Base-by-base conservation (phyloP, 2,329 filamentous ascomycete genomes). In the Aspergillus sp. region DNA sequence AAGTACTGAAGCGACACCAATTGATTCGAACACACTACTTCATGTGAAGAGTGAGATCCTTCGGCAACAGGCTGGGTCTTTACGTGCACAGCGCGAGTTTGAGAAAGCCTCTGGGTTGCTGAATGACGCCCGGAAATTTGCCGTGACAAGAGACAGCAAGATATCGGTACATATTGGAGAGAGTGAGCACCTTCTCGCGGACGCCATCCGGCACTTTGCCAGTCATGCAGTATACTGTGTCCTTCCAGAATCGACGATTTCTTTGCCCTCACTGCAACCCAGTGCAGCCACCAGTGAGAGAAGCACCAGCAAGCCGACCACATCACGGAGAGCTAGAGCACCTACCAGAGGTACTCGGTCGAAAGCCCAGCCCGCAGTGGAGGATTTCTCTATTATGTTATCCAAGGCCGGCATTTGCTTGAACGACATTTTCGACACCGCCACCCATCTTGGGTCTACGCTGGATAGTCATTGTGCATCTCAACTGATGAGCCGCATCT, bases 171-270 rank as follows among this genome's bases (percentile, higher is more conserved):
- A 72, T 27, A 71, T 77, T 34, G 69, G 69, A 5, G 72, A 72
- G 58, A 74, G 71, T 37, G 71, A 75, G 49, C 67, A 74, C 58
- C 62, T 74, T 7, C 66, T 77, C 17, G 70, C 69, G 2, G 68
- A 77, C 51, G 73, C 74, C n/a, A 71, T 78, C 49, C 68, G 70
- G 15, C 66, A 73, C 47, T 90, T 96, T 79, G 83, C 87, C 12
- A 83, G 84, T 4, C 90, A 96, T 73, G 88, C 93, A 3, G 89
- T 95, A 3, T 96, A 93, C 72, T 96, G 91, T 17, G 89, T 93
- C 9, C 83, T 98, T 15, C 90, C 93, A 46, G 95, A 99, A 67
- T 97, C 95, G 0, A 96, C 92, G 0, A 87, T 97, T 24, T 96
- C 92, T 0, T 89, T 93, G 59, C 91, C 93, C 1, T 87, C 90